These are phyloP conservation scores for Yamadazyma friedrichii DNA, from an alignment of 1,139 yeast species.

Conservation along the genomic window DNA sequence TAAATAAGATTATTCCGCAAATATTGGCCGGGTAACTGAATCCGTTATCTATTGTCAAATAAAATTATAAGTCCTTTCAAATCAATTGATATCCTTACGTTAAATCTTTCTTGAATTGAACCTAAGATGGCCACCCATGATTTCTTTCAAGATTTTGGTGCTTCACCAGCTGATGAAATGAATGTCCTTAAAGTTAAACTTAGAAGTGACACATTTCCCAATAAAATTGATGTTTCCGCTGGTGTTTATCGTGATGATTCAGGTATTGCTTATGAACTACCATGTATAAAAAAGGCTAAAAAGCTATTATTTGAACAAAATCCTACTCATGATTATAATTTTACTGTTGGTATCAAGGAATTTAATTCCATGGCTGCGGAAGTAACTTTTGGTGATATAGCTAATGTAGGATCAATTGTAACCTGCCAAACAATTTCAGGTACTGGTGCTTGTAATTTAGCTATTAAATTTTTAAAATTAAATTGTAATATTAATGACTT, in stretches of 20 bases:
- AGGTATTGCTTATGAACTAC: slow-evolving; percentile 30
- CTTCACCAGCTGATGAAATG: slow-evolving; percentile 9
- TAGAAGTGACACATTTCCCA: slow-evolving; percentile 24
- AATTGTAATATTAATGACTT: slow-evolving; percentile 24
- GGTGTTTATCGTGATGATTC: slow-evolving; percentile 38
- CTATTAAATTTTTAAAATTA: slow-evolving; percentile 23
- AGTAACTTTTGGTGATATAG: slow-evolving; percentile 29
- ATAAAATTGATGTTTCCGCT: slow-evolving; percentile 37
- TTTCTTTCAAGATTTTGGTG: neutral
- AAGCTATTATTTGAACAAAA: slow-evolving; percentile 26
- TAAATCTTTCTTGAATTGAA: too few relatives aligned
- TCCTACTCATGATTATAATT: slow-evolving; percentile 42
- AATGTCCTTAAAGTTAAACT: slow-evolving; percentile 14
- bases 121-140: slow-evolving; percentile 2
- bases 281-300: slow-evolving; percentile 34
- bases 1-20: too few relatives aligned
- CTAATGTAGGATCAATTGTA: slow-evolving; percentile 25
- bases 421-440: slow-evolving; percentile 41
- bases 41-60: too few relatives aligned
- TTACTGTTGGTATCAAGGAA: slow-evolving; percentile 38
- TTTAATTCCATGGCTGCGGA: slow-evolving; percentile 29
- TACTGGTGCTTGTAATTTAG: slow-evolving; percentile 41
- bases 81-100: too few relatives aligned
- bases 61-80: too few relatives aligned
- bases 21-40: too few relatives aligned